Base-by-base conservation (phyloP, 192 early-diverging fungal genomes). In the Coemansia sp. region DNA sequence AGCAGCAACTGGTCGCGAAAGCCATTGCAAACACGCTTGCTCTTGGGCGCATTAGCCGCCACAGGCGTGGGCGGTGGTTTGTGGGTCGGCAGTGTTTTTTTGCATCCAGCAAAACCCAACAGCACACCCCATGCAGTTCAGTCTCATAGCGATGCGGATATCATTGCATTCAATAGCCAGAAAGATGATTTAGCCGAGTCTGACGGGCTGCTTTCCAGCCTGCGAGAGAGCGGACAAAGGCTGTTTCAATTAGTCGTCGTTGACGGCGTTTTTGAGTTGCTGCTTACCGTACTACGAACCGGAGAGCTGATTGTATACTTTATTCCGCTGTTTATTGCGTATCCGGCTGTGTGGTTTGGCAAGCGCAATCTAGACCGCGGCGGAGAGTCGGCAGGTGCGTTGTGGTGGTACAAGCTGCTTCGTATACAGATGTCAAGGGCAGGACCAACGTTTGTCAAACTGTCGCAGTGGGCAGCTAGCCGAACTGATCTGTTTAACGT, bases 381-480 rank as follows among this genome's bases (percentile, higher is more conserved):
- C 37, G 62, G 78, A 55, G 89, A 89, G 49, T 74, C 76, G 7
- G 57, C 81, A 5, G 86, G 88, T 15, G 69, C 84, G 2, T 55
- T 96, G 3, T 94, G 90, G 91, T 98, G 95, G 93, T 91, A 95
- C 70, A 67, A 81, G 25, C 77, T 91, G 14, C 56, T 97, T 17
- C 87, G 94, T 44, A 81, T 56, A 52, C 86, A 88, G 53, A 90
- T 96, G 85, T 92, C 94, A 55, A 50, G 74, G 18, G 93, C 92
- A 10, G 97, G 97, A 1, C 95, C 97, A 9, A 93, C 97, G 9
- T 98, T 97, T 77, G 93, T 96, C 60, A 98, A 98, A 84, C 67
- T 97, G 15, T 88, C 90, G 5, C 97, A 98, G 84, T 98, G 94
- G 90, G 90, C 94, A 0, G 92, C 90, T 26, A 95, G 94, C 15